Evolutionary conservation across 2,329 filamentous ascomycete species (phyloP), one percentile per base, ranked within the genome.

Genomic region (Chaetomium sp.): DNA sequence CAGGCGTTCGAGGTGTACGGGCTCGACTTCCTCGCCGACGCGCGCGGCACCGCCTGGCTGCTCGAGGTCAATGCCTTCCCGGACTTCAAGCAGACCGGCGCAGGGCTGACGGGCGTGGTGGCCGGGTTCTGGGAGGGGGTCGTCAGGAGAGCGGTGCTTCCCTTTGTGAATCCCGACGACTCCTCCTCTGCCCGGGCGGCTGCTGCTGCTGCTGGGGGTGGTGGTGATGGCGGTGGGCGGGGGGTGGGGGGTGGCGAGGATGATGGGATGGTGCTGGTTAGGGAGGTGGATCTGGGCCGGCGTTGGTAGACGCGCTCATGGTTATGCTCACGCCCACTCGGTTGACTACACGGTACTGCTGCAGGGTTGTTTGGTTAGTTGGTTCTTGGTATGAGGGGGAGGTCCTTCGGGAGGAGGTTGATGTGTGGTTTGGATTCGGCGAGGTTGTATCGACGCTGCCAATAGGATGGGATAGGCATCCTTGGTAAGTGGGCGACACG

Each of bases 21-120:
- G 0, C 77, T 98, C 50, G 95, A 99, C 75, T 99, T 95, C 74
- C 76, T 99, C 72, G 88, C 97, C 10, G 91, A 93, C 72, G 82
- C 75, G 0, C 72, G 75, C 9, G 88, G 87, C 0, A 82, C 73
- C 3, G 85, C 87, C 3, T 97, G 88, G 87, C 75, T 99, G 72
- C 80, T 99, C 63, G 95, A 99, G 80, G 86, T 96, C 35, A 99
- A 99, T 80, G 92, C 94, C 0, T 99, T 96, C 78, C 95, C 95
- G 10, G 95, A 99, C 79, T 98, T 98, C 74, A 88, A 85, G 73
- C 94, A 98, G 85, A 97, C 93, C 19, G 95, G 95, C 0, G 83
- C 84, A 8, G 89, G 90, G 63, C 77, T 96, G 69, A 86, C 83
- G 74, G 85, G 79, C 0, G 77, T 98, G 49, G 89, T 99, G 27